Conservation (phyloP, 2,329 filamentous ascomycete genomes). For the Rhynchosporium graminicola region DNA sequence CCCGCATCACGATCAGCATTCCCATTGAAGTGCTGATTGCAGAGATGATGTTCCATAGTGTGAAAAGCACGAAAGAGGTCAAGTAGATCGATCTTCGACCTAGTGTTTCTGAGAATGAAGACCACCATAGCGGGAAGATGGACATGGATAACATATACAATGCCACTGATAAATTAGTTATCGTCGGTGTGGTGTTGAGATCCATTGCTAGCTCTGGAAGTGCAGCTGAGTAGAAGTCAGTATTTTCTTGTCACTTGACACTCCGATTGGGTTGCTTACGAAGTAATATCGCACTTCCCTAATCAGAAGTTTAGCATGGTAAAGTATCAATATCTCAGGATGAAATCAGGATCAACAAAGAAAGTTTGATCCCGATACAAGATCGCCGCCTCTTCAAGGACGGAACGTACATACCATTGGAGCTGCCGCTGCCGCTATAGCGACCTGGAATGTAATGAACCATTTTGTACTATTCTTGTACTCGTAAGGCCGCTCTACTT, state of each 20-base stretch:
- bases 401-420: conserved; percentile 54
- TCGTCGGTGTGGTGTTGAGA: conserved; percentile 61
- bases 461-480: conserved; percentile 79
- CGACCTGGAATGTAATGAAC: conserved; percentile 77
- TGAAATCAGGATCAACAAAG: no score
- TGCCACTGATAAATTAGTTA: conserved; percentile 75
- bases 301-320: no score
- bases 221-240: conserved; percentile 53
- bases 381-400: no score
- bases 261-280: conserved; percentile 2
- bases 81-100: conserved; percentile 81
- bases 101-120: conserved; percentile 71
- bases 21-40: conserved; percentile 68
- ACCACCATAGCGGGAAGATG: conserved; percentile 83
- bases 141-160: conserved; percentile 79
- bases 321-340: no score
- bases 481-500: conserved; percentile 74
- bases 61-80: conserved; percentile 70
- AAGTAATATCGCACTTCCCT: conserved; percentile 74
- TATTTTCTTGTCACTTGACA: not conserved
- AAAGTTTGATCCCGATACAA: no score
- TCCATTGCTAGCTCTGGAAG: conserved; percentile 64
- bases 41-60: conserved; percentile 68
- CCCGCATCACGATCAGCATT: conserved; percentile 77
- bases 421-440: conserved; percentile 73